Conservation (phyloP, 108 stramenopile species). For the Fragilaria crotonensis region DNA sequence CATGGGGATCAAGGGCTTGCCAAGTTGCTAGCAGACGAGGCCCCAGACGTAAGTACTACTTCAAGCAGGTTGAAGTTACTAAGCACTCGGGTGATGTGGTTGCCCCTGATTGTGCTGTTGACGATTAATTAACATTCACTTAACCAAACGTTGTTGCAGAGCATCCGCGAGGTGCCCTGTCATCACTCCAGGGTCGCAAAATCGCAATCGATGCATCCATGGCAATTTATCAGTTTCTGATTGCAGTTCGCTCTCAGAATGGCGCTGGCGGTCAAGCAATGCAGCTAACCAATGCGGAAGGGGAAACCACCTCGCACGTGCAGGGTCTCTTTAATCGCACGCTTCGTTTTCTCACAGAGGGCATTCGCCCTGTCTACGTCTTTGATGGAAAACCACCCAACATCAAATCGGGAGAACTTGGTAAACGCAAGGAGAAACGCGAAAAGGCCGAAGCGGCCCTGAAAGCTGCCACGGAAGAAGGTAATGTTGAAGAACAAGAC, state of each 20-base stretch:
- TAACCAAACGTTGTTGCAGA: too few relatives aligned
- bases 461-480: constrained; percentile 76
- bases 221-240: constrained; percentile 98
- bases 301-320: constrained; percentile 95
- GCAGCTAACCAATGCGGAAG: constrained; percentile 87
- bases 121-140: too few relatives aligned
- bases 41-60: constrained; percentile 84
- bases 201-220: constrained; percentile 98
- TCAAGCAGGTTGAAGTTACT: too few relatives aligned
- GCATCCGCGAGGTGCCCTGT: constrained; percentile 88
- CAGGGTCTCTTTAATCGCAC: constrained; percentile 99
- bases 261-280: constrained; percentile 24
- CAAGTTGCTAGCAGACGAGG: constrained; percentile 93
- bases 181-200: constrained; percentile 89
- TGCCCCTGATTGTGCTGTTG: too few relatives aligned
- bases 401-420: constrained; percentile 89
- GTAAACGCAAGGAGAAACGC: constrained; percentile 90
- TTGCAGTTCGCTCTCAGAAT: constrained; percentile 83
- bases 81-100: too few relatives aligned
- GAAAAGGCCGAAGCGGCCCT: constrained; percentile 85
- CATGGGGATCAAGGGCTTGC: constrained; percentile 98
- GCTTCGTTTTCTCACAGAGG: constrained; percentile 90
- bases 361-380: constrained; percentile 93
- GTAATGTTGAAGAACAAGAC: constrained; percentile 82
- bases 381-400: constrained; percentile 98